Evolutionary conservation across 805 yeast genomes (phyloP).

Genomic region (Nakazawaea laoshanensis): DNA sequence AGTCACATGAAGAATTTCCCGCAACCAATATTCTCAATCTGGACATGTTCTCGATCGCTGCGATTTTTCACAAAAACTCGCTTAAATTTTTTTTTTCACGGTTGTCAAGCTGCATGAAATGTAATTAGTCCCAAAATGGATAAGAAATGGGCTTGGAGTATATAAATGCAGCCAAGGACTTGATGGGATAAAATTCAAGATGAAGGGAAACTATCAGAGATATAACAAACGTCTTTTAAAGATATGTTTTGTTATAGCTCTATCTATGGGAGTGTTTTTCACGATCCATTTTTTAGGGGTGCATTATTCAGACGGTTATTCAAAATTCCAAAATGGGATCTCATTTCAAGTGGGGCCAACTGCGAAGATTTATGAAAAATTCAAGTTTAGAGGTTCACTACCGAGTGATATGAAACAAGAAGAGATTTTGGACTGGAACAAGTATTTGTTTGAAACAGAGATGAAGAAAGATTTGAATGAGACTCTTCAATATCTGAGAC

Average conservation of each 20-base stretch:
- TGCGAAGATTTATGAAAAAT: constrained; percentile 11
- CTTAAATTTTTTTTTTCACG: too few species aligned
- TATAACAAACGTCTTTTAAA: too few species aligned
- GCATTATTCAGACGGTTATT: not conserved
- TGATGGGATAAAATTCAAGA: too few species aligned
- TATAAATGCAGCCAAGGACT: too few species aligned
- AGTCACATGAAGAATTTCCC: constrained; percentile 27
- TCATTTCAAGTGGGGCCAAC: not conserved
- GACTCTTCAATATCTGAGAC: not conserved
- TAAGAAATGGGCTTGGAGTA: too few species aligned
- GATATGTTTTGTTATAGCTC: too few species aligned
- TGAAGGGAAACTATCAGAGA: too few species aligned
- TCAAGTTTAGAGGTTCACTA: constrained; percentile 23
- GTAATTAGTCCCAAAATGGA: too few species aligned
- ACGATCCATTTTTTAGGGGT: constrained; percentile 1
- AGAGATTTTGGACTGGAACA: constrained; percentile 20
- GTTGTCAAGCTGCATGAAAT: too few species aligned
- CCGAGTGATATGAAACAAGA: constrained; percentile 19
- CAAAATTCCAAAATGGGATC: not conserved
- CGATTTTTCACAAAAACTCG: too few species aligned
- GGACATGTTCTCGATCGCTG: too few species aligned
- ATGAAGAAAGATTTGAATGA: constrained; percentile 16
- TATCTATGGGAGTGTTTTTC: too few species aligned
- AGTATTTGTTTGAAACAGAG: constrained; percentile 18
- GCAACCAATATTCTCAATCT: not conserved